Percentiles rank a stretch among this genome's conserved stretches.
phyloP scores from a whole-genome alignment of 2,329 filamentous ascomycete genomes.

The Phialophora macrospora region DNA sequence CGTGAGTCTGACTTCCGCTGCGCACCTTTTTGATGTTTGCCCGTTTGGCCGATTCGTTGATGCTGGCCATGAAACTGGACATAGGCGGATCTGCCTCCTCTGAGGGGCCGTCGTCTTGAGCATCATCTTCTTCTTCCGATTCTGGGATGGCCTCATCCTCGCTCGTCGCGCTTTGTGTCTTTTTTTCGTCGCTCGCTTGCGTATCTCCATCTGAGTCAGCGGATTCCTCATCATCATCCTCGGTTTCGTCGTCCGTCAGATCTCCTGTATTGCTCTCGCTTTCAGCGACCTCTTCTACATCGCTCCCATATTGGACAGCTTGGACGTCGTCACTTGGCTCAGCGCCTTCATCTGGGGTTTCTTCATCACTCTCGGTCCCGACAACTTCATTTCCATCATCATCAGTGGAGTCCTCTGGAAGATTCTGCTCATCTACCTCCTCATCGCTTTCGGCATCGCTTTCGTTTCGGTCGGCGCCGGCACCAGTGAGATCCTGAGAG shows the following conservation, averaged over 20 bases:
- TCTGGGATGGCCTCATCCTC: neutral
- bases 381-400: slow-evolving; percentile 13
- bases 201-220: neutral
- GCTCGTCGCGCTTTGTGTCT: slow-evolving; percentile 1
- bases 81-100: neutral
- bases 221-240: neutral
- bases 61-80: slow-evolving; percentile 29
- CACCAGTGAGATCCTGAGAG: neutral
- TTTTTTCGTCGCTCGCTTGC: neutral
- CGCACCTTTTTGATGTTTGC: slow-evolving; percentile 7
- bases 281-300: neutral
- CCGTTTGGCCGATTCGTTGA: slow-evolving; percentile 28
- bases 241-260: neutral
- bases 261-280: slow-evolving; percentile 5
- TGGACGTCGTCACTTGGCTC: slow-evolving; percentile 5
- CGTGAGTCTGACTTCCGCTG: slow-evolving; percentile 7
- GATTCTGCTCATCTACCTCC: slow-evolving; percentile 3
- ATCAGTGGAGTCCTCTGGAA: neutral
- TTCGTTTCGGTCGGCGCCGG: neutral
- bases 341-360: slow-evolving; percentile 5
- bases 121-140: neutral
- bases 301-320: neutral
- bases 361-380: slow-evolving; percentile 11
- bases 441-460: slow-evolving; percentile 29
- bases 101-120: neutral